Conservation (phyloP, 2,329 filamentous ascomycete species). For the Monilinia fructigena region DNA sequence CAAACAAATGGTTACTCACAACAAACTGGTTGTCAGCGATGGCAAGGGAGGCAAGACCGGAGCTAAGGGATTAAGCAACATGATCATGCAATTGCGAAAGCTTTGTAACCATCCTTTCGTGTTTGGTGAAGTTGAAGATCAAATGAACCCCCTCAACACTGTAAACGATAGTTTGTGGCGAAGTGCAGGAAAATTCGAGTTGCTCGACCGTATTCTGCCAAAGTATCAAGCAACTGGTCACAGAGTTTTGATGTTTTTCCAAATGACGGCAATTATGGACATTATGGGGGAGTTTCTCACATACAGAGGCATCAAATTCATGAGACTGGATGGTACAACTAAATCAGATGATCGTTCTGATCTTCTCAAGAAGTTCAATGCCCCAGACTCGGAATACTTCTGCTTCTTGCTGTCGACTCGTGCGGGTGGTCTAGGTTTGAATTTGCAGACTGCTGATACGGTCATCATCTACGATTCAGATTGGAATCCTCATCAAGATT, state of each 20-base stretch:
- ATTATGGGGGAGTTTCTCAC: constrained; percentile 99
- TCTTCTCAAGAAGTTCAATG: constrained; percentile 84
- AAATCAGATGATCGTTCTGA: constrained; percentile 97
- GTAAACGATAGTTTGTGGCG: constrained; percentile 96
- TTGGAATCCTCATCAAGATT: constrained; percentile 99
- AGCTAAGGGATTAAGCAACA: constrained; percentile 94
- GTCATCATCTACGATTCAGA: constrained; percentile 99
- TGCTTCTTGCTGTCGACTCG: constrained; percentile 98
- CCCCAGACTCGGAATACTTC: constrained; percentile 86
- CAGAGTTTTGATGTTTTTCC: constrained; percentile 99
- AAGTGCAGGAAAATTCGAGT: constrained; percentile 94
- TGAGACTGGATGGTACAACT: constrained; percentile 93
- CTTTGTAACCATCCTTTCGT: constrained; percentile 99
- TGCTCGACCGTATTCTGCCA: constrained; percentile 85
- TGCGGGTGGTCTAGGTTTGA: constrained; percentile 95
- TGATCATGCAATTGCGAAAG: constrained; percentile 99
- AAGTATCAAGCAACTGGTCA: constrained; percentile 91
- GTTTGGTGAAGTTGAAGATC: constrained; percentile 95
- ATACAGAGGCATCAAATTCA: constrained; percentile 76
- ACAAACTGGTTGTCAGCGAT: constrained; percentile 90
- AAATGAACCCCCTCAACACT: constrained; percentile 86
- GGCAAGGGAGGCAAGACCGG: constrained; percentile 93
- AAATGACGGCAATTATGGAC: constrained; percentile 99
- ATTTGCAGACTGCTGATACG: constrained; percentile 95
- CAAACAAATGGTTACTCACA: constrained; percentile 95